A percentile compares a stretch with the other conserved stretches of the same genome.
Conservation (phyloP, 1,139 yeast genomes). For the Geotrichum carabidarum region DNA sequence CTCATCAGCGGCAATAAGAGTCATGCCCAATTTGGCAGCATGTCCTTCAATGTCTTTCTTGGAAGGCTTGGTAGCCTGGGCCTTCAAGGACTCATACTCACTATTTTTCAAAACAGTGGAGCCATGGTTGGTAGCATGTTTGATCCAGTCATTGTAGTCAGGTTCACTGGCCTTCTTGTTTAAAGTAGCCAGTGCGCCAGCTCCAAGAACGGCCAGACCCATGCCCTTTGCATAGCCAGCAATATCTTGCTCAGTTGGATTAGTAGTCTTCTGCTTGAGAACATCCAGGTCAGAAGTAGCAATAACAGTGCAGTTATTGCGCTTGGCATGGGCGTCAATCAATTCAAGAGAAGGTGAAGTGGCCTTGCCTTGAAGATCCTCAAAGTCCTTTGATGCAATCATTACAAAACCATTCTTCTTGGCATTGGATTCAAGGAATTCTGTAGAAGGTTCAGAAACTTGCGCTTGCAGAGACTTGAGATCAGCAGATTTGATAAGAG, state of each 20-base stretch:
- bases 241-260: conserved; percentile 14
- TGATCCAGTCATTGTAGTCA: conserved; percentile 26
- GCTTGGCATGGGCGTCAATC: conserved; percentile 2
- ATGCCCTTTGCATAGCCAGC: conserved; percentile 24
- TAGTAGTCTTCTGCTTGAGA: conserved; percentile 20
- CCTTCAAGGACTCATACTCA: conserved; percentile 21
- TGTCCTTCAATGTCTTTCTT: conserved; percentile 28
- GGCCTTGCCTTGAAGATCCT: conserved; percentile 10
- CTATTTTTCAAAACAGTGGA: conserved; percentile 21
- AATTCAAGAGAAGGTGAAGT: conserved; percentile 21
- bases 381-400: conserved; percentile 25
- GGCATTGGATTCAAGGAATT: conserved; percentile 10
- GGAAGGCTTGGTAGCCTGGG: conserved; percentile 19
- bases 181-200: conserved; percentile 28
- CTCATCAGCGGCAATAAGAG: conserved; percentile 25
- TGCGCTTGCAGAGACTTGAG: conserved; percentile 28
- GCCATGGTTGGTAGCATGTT: conserved; percentile 13
- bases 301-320: conserved; percentile 31
- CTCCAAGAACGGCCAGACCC: conserved; percentile 29
- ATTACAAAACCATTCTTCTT: conserved; percentile 8
- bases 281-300: conserved; percentile 29
- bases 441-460: conserved; percentile 12
- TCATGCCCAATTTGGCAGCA: conserved; percentile 32
- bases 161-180: conserved; percentile 28
- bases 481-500: conserved; percentile 32